Base-by-base conservation (phyloP, 1,284 basidiomycete genomes). In the Neonothopanus nambi region DNA sequence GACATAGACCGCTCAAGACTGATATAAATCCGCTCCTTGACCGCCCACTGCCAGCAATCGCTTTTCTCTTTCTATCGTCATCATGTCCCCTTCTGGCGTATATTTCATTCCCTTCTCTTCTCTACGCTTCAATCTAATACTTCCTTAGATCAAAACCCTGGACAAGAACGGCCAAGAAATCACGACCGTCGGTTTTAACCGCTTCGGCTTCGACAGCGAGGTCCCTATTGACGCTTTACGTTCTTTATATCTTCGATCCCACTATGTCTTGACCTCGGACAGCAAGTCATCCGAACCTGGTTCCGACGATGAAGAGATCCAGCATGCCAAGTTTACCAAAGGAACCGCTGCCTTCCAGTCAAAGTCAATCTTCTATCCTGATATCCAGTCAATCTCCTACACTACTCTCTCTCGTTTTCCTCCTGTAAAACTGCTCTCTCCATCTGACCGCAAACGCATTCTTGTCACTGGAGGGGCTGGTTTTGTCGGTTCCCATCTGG, bases 401-500 rank as follows among this genome's bases (percentile, higher is more conserved):
- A 94, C 92, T 44, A 95, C 93, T 23, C 82, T 95, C 51, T 85
- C 89, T 55, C 86, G 90, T 58, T 98, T 95, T 71, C 91, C 93
- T 8, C 93, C 95, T 4, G 95, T 98, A 53, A 91, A 85, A 61
- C 85, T 95, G 46, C 81, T 98, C 33, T 73, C 92, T 17, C 85
- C 90, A 30, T 78, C 84, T 3, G 70, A 80, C 58, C 85, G 93
- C 65, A 97, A 96, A 74, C 87, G 96, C 46, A 79, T 98, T 63
- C 84, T 99, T 38, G 87, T 96, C 61, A 98, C 95, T 15, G 95
- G 95, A 60, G 95, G 95, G 52, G 96, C 96, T 45, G 95, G 95
- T 26, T 99, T 99, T 69, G 95, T 99, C 55, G 96, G 96, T 26
- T 96, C 93, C 40, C 96, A 99, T 75, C 85, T 99, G 54, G 92